Evolutionary conservation across 805 yeast species (phyloP), one percentile per base, ranked within the genome.

Genomic region (Vanderwaltozyma yarrowii): DNA sequence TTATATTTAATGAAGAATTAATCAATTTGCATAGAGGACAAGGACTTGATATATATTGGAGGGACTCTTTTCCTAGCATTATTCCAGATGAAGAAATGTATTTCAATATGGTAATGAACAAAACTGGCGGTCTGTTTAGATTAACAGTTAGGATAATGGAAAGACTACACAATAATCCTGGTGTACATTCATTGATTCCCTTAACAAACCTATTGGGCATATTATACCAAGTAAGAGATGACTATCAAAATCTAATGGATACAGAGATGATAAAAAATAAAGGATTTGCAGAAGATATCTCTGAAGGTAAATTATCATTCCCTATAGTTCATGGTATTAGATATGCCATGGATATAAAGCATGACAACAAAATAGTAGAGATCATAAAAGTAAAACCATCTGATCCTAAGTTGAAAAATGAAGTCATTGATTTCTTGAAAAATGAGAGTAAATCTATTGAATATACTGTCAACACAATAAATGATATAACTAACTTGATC

Each of bases 111-210:
- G 94, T 82, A 8, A 73, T 73, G 70, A 78, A 85, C 52, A 88
- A 81, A 49, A 88, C 96, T 0, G 95, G 95, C 1, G 96, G 96
- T 0, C 64, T 88, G 26, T 82, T 86, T 53, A 66, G 96, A 45
- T 63, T 88, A 26, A 77, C 89, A 0, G 75, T 81, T 3, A 65
- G 77, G 42, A 58, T 87, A 27, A 67, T 87, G 72, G 78, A 71
- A 38, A 42, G 52, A 14, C 49, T 60, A 32, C 20, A 40, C 5
- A 17, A 33, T 5, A 17, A 32, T 10, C n/a, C 20, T n/a, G 23
- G 20, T n/a, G 13, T 9, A 7, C 44, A 43, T 7, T 51, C 61
- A 5, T 57, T 80, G 30, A 67, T 77, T 0, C 77, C 79, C 8
- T 61, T 86, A 28, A 79, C 94, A 15, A 81, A 84, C 52, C 46